Evolutionary conservation across 495 filamentous ascomycete species (phyloP), one percentile per base, ranked within the genome.

Genomic region (Pseudotulostoma volvatum): DNA sequence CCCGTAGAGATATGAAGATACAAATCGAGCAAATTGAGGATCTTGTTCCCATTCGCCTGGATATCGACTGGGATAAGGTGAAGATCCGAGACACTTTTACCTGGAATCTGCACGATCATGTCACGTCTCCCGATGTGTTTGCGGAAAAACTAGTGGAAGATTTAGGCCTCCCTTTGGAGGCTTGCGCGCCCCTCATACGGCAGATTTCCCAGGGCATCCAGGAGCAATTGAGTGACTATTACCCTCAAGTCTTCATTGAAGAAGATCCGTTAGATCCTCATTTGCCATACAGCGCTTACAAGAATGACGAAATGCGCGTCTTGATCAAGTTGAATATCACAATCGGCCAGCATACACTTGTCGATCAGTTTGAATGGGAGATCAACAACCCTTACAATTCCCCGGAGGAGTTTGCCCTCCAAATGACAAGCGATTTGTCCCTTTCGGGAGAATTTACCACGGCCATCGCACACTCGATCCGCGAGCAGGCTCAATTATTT

Each of bases 301-400:
- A 95, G 55, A 90, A 97, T 48, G 92, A 97, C 48, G 90, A 97
- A 60, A 94, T 97, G 88, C 77, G 90, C 39, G 85, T 97, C 20
- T 60, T 86, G 14, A 74, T 97, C 48, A 95, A 94, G 57, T 67
- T 97, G 31, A 93, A 97, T 53, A 95, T 97, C 51, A 96, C 90
- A 17, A 95, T 97, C 54, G 92, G 90, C 1, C 79, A 82, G 43
- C 83, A 93, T 54, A 95, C 87, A 1, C 67, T 97, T 18, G 77
- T 94, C 16, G 90, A 97, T 49, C 92, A 97, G 53, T 96, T 97
- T 37, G 90, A 97, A 59, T 97, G 90, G 90, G 90, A 96, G 50
- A 84, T 96, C 51, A 96, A 96, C 54, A 88, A 95, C 49, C 77
- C 85, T 0, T 64, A 76, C 43, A 96, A 97, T 57, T 88, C 77